These are phyloP conservation scores for Citrus cavaleriei DNA, from an alignment of 345 rosid genomes.

Conservation along the genomic window DNA sequence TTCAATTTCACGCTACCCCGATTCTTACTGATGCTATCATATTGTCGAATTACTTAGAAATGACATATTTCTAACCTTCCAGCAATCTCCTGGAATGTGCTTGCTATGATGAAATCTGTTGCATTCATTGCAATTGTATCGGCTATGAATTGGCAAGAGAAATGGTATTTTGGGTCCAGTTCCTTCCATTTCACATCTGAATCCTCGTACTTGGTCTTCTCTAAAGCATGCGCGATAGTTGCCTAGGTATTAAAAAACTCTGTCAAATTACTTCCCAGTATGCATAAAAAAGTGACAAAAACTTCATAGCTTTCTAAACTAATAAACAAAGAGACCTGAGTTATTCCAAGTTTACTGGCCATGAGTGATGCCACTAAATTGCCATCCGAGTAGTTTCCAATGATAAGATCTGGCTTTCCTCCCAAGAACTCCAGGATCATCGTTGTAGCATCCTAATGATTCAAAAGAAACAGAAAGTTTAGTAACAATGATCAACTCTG, in stretches of 20 bases:
- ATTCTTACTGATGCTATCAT: background rate
- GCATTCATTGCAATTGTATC: conserved; percentile 84
- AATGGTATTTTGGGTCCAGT: conserved; percentile 74
- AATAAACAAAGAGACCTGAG: conserved; percentile 51
- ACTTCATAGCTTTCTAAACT: background rate
- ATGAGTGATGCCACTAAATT: conserved; percentile 84
- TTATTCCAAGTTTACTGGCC: conserved; percentile 73
- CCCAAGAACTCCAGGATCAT: conserved; percentile 67
- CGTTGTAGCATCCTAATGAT: conserved; percentile 57
- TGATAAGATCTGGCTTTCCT: conserved; percentile 80
- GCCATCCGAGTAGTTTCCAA: conserved; percentile 92
- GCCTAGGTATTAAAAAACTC: conserved; percentile 34
- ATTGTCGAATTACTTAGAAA: background rate
- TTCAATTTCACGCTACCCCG: background rate
- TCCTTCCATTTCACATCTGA: conserved; percentile 86
- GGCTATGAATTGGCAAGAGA: conserved; percentile 85
- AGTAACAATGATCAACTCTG: background rate
- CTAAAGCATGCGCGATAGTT: conserved; percentile 91
- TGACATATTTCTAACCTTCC: conserved; percentile 50
- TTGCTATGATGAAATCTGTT: conserved; percentile 73
- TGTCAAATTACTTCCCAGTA: background rate
- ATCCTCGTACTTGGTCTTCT: conserved; percentile 87
- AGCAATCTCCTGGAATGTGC: conserved; percentile 88
- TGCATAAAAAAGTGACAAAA: background rate
- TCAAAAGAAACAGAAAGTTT: background rate